Evolutionary conservation across 805 yeast species (phyloP).

Genomic region (Pichia deserticola): DNA sequence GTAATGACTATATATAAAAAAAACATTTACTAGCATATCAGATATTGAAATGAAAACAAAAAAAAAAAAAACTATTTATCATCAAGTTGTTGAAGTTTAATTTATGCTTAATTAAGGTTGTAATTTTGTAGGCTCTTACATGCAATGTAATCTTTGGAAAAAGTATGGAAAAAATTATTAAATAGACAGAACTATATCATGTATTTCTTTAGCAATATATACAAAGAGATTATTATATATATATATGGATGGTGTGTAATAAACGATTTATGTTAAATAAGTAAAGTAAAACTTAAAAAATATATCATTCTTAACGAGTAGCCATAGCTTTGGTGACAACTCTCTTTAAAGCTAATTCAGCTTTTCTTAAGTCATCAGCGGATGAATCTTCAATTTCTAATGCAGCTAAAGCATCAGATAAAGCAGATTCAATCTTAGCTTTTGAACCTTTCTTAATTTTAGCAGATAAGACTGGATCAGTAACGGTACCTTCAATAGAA

Average conservation of each 20-base stretch:
- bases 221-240: not conserved
- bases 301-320: slow-evolving; percentile 61
- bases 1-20: no score
- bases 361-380: slow-evolving; percentile 98
- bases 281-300: not conserved
- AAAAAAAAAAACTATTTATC: no score
- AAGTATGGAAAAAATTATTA: not conserved
- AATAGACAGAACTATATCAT: slow-evolving; percentile 6
- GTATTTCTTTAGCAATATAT: not conserved
- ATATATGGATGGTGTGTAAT: no score
- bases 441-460: slow-evolving; percentile 96
- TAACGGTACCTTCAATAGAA: slow-evolving; percentile 89
- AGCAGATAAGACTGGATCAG: slow-evolving; percentile 97
- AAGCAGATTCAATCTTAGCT: slow-evolving; percentile 96
- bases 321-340: slow-evolving; percentile 99
- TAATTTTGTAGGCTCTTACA: no score
- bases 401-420: slow-evolving; percentile 96
- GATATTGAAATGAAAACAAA: no score
- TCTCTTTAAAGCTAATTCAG: slow-evolving; percentile 98
- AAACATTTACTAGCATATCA: no score
- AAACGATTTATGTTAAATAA: no score
- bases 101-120: no score
- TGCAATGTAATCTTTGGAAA: not conserved
- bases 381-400: slow-evolving; percentile 93
- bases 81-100: no score